Conservation (phyloP, 768 basidiomycete species). For the Tulasnella sp. region DNA sequence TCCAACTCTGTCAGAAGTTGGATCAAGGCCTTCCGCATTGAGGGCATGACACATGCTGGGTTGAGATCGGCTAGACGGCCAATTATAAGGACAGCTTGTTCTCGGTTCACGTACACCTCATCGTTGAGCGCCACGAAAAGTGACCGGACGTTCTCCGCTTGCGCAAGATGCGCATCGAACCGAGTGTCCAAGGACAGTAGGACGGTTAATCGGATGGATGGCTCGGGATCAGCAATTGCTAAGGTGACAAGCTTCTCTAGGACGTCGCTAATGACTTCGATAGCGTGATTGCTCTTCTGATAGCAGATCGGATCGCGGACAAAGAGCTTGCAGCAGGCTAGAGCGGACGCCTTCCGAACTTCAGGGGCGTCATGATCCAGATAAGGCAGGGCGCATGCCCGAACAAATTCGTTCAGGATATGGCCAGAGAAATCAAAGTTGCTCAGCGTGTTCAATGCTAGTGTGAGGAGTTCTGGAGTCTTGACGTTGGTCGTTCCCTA, state of each 20-base stretch:
- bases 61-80: constrained; percentile 91
- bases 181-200: constrained; percentile 78
- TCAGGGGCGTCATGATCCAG: constrained; percentile 86
- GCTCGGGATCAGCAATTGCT: constrained; percentile 89
- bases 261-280: constrained; percentile 96
- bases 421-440: constrained; percentile 94
- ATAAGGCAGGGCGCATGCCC: constrained; percentile 81
- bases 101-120: constrained; percentile 87
- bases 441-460: constrained; percentile 80
- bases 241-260: constrained; percentile 91
- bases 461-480: constrained; percentile 38
- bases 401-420: constrained; percentile 89
- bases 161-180: constrained; percentile 93
- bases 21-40: constrained; percentile 86
- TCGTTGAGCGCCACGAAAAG: constrained; percentile 96
- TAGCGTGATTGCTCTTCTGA: constrained; percentile 90
- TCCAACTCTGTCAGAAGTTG: constrained; percentile 94
- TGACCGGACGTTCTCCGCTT: constrained; percentile 96
- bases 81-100: constrained; percentile 82
- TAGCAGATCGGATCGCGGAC: constrained; percentile 92
- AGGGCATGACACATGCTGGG: constrained; percentile 98
- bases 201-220: constrained; percentile 75
- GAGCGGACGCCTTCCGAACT: constrained; percentile 77
- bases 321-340: constrained; percentile 86
- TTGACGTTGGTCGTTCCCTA: constrained; percentile 16